Evolutionary conservation across 2,329 filamentous ascomycete species (phyloP).

Genomic region (Paraconiothyrium sp.): DNA sequence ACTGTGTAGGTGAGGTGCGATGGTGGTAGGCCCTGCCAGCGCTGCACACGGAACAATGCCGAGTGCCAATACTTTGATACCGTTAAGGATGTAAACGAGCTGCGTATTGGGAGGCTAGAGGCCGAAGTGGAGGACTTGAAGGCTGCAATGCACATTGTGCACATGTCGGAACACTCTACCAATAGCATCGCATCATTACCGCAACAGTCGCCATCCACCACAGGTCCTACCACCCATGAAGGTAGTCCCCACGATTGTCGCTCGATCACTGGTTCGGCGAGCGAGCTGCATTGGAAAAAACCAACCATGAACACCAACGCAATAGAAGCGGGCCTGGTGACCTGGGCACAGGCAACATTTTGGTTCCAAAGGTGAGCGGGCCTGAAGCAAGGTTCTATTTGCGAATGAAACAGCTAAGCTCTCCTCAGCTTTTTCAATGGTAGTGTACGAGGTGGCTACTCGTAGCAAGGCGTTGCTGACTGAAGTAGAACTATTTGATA

Average conservation of each 20-base stretch:
- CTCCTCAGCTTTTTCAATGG: conserved; percentile 41
- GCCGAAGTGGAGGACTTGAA: conserved; percentile 30
- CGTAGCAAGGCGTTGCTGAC: background rate
- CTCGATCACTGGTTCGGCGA: background rate
- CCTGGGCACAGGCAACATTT: conserved; percentile 35
- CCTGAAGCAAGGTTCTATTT: background rate
- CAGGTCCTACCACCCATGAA: conserved; percentile 9
- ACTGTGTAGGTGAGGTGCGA: conserved; percentile 40
- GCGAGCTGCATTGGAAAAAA: background rate
- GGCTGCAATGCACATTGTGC: conserved; percentile 21
- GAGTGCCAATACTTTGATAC: conserved; percentile 39
- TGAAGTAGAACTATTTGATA: conserved; percentile 56
- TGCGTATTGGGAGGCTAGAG: conserved; percentile 41
- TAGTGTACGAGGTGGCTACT: conserved; percentile 29
- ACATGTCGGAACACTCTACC: conserved; percentile 3
- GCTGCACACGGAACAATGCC: conserved; percentile 38
- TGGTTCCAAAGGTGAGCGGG: conserved; percentile 36
- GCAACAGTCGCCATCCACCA: conserved; percentile 14
- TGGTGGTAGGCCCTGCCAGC: conserved; percentile 40
- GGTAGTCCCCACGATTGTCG: background rate
- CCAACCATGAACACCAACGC: conserved; percentile 26
- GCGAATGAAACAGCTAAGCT: conserved; percentile 14
- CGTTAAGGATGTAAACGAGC: conserved; percentile 34
- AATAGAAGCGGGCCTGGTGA: conserved; percentile 36
- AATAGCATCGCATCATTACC: background rate